Evolutionary conservation across 345 rosid genomes (phyloP).

Genomic region (Euphorbia peplus): DNA sequence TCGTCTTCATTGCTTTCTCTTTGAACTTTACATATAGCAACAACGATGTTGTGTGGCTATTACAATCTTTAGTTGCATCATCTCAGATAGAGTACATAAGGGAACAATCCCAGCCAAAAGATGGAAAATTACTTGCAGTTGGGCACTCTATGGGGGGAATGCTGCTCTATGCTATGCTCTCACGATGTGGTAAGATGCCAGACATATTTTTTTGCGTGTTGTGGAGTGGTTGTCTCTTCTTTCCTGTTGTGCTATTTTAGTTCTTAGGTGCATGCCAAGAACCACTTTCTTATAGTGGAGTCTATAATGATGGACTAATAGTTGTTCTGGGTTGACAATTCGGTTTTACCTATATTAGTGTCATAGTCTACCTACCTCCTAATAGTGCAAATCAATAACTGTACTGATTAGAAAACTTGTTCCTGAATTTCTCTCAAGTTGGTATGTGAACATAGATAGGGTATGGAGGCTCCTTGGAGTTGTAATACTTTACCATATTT

Average conservation of each 20-base stretch:
- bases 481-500: background rate
- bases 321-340: background rate
- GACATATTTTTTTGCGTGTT: background rate
- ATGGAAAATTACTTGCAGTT: slow-evolving; percentile 69
- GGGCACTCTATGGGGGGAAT: slow-evolving; percentile 99
- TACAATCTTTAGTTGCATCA: slow-evolving; percentile 9
- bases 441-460: background rate
- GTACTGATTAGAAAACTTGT: background rate
- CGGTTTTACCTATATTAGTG: background rate
- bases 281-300: background rate
- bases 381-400: background rate
- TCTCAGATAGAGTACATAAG: slow-evolving; percentile 81
- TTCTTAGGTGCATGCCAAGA: background rate
- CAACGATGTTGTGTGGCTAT: background rate
- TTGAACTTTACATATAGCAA: background rate
- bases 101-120: slow-evolving; percentile 52
- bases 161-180: slow-evolving; percentile 73
- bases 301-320: background rate
- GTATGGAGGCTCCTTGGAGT: background rate
- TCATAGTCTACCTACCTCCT: background rate
- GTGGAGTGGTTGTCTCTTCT: background rate
- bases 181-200: slow-evolving; percentile 54
- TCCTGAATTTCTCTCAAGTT: background rate
- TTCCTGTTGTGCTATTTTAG: background rate
- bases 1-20: background rate